phyloP scores from a whole-genome alignment of 2,329 filamentous ascomycete genomes.

The Verticillium klebahnii region DNA sequence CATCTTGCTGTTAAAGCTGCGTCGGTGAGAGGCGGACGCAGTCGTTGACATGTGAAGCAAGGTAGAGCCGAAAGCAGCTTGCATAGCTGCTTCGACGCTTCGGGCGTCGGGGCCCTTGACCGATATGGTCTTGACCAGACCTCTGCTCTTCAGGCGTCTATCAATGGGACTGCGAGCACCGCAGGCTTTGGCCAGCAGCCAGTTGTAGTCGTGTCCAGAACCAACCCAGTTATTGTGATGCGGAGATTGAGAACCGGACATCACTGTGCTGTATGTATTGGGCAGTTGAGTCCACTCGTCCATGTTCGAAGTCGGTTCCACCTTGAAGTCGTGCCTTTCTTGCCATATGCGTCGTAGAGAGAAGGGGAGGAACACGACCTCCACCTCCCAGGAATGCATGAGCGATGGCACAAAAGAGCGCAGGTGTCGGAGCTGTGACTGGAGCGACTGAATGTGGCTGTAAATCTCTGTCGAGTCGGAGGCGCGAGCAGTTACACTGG shows the following conservation, averaged over 20 bases:
- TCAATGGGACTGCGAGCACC: slow-evolving; percentile 59
- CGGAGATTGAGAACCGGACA: slow-evolving; percentile 43
- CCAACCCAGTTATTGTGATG: slow-evolving; percentile 42
- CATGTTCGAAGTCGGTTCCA: slow-evolving; percentile 23
- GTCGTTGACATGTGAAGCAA: slow-evolving; percentile 34
- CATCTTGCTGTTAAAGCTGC: slow-evolving; percentile 25
- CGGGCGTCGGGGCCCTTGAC: slow-evolving; percentile 60
- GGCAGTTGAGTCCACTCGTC: slow-evolving; percentile 55
- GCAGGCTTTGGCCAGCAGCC: slow-evolving; percentile 66
- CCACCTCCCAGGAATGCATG: slow-evolving; percentile 65
- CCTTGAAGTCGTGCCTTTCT: slow-evolving; percentile 41
- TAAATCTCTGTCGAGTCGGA: slow-evolving; percentile 41
- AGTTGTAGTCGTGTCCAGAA: slow-evolving; percentile 46
- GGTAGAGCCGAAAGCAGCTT: slow-evolving; percentile 55
- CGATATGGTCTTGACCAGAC: slow-evolving; percentile 60
- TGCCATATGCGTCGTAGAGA: slow-evolving; percentile 53
- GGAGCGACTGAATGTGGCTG: slow-evolving; percentile 44
- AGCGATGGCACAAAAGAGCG: slow-evolving; percentile 60
- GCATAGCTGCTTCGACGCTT: slow-evolving; percentile 62
- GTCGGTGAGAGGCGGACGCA: slow-evolving; percentile 4
- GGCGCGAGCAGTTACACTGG: slow-evolving; percentile 33
- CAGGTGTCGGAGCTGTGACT: slow-evolving; percentile 48
- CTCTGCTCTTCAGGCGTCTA: slow-evolving; percentile 68
- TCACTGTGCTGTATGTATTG: slow-evolving; percentile 38
- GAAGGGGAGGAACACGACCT: slow-evolving; percentile 73